Evolutionary conservation across 2,329 filamentous ascomycete genomes (phyloP), one percentile per base, ranked within the genome.

Genomic region (Eutypa lata): DNA sequence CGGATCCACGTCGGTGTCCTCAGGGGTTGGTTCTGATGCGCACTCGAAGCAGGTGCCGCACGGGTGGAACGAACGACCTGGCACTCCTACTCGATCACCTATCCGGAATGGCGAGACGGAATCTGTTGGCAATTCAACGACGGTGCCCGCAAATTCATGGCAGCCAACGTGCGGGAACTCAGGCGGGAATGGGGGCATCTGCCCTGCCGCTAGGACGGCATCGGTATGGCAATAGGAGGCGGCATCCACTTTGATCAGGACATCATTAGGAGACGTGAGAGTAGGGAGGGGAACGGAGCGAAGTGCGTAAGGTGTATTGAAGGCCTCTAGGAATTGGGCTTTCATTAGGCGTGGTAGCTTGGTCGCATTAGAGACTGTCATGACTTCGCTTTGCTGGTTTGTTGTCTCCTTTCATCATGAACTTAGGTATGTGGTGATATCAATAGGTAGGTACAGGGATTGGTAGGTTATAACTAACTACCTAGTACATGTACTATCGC

Each of bases 171-270:
- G 74, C 7, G 76, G 76, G 48, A 76, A 71, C 3, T 57, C 58
- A 2, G 66, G 65, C 1, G 74, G 72, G 31, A 61, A 52, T n/a
- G 62, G 64, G 14, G 53, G 55, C 58, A 67, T 65, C 43, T 61
- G 53, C 42, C 64, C 65, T 11, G 60, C 52, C 13, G 64, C 58
- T 10, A 67, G 59, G 26, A 67, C 65, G 18, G 59, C 57, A 55
- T 67, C 65, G 11, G 73, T 77, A 57, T 77, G 75, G 61, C 73
- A 77, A 57, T 77, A 78, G 1, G 73, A 76, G 10, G 73, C 74
- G 5, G 75, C 75, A 47, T 73, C 69, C 37, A 78, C 74, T 52
- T 69, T 70, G 60, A 78, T 70, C 18, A 78, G 68, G 22, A 78
- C 48, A 53, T 77, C 75, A 54, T 76, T 53, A 3, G 66, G 56